Evolutionary conservation across 2,329 filamentous ascomycete species (phyloP).

Genomic region (Microdochium nivale): DNA sequence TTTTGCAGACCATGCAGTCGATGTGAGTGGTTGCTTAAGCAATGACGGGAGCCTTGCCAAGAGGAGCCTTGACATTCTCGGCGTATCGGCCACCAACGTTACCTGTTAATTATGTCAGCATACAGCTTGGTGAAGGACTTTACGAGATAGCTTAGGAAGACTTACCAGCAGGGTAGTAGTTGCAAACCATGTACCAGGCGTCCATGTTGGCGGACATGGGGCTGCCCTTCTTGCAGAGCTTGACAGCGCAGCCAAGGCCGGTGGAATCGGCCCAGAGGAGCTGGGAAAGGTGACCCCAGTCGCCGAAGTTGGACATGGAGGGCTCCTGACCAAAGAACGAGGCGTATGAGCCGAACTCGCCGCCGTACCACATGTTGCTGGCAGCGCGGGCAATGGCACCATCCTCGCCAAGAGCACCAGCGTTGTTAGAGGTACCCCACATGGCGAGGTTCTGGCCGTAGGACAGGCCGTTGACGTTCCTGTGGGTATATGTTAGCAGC

Average conservation of each 20-base stretch:
- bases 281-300: constrained; percentile 70
- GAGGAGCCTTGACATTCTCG: constrained; percentile 37
- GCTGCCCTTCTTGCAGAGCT: constrained; percentile 43
- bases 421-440: constrained; percentile 30
- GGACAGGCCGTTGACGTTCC: constrained; percentile 49
- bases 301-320: constrained; percentile 51
- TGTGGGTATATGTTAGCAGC: constrained; percentile 21
- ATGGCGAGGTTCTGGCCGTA: constrained; percentile 94
- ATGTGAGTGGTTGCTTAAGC: constrained; percentile 3
- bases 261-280: constrained; percentile 60
- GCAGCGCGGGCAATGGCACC: constrained; percentile 57
- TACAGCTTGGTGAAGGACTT: background rate
- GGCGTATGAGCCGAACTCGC: constrained; percentile 52
- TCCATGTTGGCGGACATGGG: constrained; percentile 34
- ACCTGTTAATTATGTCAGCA: constrained; percentile 22
- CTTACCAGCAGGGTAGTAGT: constrained; percentile 71
- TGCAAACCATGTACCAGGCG: constrained; percentile 78
- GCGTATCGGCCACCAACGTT: constrained; percentile 44
- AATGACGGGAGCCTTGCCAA: constrained; percentile 20
- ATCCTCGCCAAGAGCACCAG: constrained; percentile 36
- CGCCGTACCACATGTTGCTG: constrained; percentile 84
- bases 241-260: constrained; percentile 53
- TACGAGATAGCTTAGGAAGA: constrained; percentile 3
- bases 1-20: background rate
- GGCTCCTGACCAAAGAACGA: constrained; percentile 53